Base-by-base conservation (phyloP, 2,329 filamentous ascomycete genomes). In the Shiraia sp. region DNA sequence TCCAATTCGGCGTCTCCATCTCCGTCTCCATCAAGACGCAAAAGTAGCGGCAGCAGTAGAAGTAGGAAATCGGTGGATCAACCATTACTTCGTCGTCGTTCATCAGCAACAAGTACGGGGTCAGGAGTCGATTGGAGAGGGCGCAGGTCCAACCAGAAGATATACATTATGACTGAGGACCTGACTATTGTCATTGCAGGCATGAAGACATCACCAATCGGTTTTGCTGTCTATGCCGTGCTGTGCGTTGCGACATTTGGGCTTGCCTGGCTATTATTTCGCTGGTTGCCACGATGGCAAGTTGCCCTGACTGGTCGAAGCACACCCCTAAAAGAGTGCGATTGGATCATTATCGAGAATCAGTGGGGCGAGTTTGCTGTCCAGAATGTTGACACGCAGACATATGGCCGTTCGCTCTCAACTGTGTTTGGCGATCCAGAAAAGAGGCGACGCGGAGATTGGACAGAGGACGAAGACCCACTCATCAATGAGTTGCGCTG, bases 301-400 rank as follows among this genome's bases (percentile, higher is more conserved):
- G 85, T 97, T 35, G 79, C 79, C 34, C 66, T 97, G 29, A 76
- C 88, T 28, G 93, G 93, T 19, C 79, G 75, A 38, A 73, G 83
- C 4, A 81, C 81, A 12, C 76, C 88, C 2, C 75, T 99, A 22
- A 78, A 79, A 39, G 81, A 87, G 40, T 93, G 89, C 60, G 79
- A 88, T 45, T 99, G 95, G 93, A 86, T 96, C 30, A 91, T 95
- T 19, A 81, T 97, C 51, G 93, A 96, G 79, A 96, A 99, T 61
- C 90, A 97, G 78, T 97, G 93, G 92, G 87, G 88, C 35, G 92
- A 97, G 69, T 87, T 97, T 68, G 78, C 80, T 10, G 81, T 93
- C n/a, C 81, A 95, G 59, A 64, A 83, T 35, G 78, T 97, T 10
- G 76, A 78, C 43, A 75, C 68, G 32, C 73, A 82, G 52, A 66